phyloP scores from a whole-genome alignment of 2,329 filamentous ascomycete species.

The Xylaria sp. region DNA sequence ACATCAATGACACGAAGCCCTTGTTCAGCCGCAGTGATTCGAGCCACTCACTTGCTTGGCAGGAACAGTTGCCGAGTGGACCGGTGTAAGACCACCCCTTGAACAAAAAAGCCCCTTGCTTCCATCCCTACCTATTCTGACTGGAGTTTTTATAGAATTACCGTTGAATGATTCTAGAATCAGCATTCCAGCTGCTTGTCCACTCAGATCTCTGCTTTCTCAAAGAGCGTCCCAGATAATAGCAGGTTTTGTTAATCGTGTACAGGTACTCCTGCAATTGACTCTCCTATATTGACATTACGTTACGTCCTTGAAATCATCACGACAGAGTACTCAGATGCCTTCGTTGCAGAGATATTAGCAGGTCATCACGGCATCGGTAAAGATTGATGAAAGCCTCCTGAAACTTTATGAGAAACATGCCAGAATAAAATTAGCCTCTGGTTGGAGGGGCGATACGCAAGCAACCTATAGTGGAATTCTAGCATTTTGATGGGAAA shows the following conservation, averaged over 20 bases:
- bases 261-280: not conserved
- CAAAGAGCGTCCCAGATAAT: not conserved
- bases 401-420: not conserved
- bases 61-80: conserved; percentile 3
- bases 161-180: not conserved
- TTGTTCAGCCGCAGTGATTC: conserved; percentile 18
- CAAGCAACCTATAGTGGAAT: not conserved
- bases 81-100: not conserved
- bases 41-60: conserved; percentile 4
- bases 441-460: not conserved
- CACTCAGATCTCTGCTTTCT: not conserved
- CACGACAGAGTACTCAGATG: too few relatives aligned
- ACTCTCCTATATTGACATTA: not conserved
- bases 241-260: not conserved
- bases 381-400: not conserved
- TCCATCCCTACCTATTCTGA: not conserved
- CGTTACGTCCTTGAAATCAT: not conserved
- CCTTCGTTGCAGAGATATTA: not conserved
- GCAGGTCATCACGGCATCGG: not conserved
- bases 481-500: not conserved
- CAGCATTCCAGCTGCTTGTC: not conserved
- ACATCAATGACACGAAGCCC: not conserved
- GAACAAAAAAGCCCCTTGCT: not conserved
- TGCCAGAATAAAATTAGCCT: not conserved
- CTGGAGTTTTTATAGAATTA: not conserved